Percentiles rank a stretch among this genome's conserved stretches.
phyloP scores from a whole-genome alignment of 768 basidiomycete genomes.

The Panaeolus papilionaceus region DNA sequence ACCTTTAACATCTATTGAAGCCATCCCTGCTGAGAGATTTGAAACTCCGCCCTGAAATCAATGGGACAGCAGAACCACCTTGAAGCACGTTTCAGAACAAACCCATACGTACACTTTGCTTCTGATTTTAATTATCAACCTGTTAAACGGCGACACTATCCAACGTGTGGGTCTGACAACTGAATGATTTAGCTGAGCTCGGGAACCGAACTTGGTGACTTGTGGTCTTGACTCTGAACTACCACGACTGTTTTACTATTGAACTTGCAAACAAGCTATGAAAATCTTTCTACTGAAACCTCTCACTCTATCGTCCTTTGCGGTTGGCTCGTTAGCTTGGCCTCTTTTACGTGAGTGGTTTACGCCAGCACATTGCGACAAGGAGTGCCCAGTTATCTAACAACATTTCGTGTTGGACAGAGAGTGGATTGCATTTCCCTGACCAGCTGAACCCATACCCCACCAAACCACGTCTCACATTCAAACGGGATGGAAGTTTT shows the following conservation, averaged over 20 bases:
- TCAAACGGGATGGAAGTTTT: slow-evolving; percentile 62
- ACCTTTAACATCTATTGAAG: background rate
- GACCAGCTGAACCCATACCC: slow-evolving; percentile 39
- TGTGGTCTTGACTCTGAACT: background rate
- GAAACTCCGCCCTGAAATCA: background rate
- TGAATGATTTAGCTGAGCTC: background rate
- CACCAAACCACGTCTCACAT: slow-evolving; percentile 50
- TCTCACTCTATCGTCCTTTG: background rate
- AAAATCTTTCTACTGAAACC: background rate
- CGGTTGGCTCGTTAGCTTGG: background rate
- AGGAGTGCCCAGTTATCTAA: background rate
- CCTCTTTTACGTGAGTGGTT: slow-evolving; percentile 47
- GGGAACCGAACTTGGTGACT: slow-evolving; percentile 4
- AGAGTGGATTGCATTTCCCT: background rate
- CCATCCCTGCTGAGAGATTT: background rate
- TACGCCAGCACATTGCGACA: background rate
- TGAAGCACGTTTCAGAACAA: slow-evolving; percentile 2
- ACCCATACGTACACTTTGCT: slow-evolving; percentile 2
- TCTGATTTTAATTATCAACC: slow-evolving; percentile 8
- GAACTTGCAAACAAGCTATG: background rate
- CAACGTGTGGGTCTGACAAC: background rate
- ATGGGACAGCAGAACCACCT: slow-evolving; percentile 5
- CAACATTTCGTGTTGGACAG: background rate
- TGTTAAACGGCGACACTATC: slow-evolving; percentile 1
- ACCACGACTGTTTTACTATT: background rate